Conservation (phyloP, 2,329 filamentous ascomycete species). For the Mycogone perniciosa region DNA sequence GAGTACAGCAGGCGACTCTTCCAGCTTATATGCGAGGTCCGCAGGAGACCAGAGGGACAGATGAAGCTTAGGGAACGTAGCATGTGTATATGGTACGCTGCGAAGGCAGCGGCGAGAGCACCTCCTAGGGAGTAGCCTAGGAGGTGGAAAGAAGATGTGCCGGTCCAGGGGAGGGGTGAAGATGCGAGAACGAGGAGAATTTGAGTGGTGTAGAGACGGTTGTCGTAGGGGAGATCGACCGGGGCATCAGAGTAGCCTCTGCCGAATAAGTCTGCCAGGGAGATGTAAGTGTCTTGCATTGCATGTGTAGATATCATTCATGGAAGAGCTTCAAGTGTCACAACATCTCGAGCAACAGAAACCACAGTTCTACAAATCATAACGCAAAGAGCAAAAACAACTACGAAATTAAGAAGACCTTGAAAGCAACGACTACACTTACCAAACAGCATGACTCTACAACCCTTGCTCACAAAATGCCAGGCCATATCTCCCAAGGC, state of each 20-base stretch:
- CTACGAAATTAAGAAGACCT: neutral
- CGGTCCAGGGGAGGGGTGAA: conserved; percentile 51
- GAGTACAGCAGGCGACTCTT: conserved; percentile 58
- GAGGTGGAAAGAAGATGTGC: conserved; percentile 56
- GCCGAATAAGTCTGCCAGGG: conserved; percentile 58
- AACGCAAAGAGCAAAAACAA: neutral
- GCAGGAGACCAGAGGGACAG: conserved; percentile 62
- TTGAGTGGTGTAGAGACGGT: conserved; percentile 58
- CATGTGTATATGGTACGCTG: conserved; percentile 59
- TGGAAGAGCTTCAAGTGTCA: neutral
- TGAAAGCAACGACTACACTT: conserved; percentile 25
- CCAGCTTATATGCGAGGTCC: conserved; percentile 54
- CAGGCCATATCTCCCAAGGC: conserved; percentile 61
- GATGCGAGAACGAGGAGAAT: conserved; percentile 61
- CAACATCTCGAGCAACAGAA: too few species aligned
- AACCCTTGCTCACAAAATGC: conserved; percentile 58
- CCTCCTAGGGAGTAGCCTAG: conserved; percentile 78
- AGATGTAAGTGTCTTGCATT: neutral
- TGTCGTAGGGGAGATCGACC: conserved; percentile 51
- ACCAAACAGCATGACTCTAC: conserved; percentile 73
- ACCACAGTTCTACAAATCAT: too few species aligned
- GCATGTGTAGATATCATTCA: neutral
- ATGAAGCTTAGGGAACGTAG: conserved; percentile 59
- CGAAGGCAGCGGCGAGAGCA: conserved; percentile 63
- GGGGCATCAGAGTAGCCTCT: conserved; percentile 72